Base-by-base conservation (phyloP, 1,284 basidiomycete genomes). In the Heterobasidion occidentale region DNA sequence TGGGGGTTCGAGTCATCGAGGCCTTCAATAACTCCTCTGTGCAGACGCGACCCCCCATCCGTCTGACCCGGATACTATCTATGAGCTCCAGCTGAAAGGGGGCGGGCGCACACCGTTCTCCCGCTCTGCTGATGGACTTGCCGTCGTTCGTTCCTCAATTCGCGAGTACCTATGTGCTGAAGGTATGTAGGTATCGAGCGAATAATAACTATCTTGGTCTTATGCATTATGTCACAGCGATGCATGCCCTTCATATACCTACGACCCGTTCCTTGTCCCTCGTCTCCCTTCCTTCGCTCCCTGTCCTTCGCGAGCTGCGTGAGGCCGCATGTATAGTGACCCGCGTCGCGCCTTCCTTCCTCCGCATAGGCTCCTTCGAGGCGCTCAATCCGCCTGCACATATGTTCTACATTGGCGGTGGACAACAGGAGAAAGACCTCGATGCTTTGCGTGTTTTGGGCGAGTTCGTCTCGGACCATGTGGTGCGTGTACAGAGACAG, bases 41-140 rank as follows among this genome's bases (percentile, higher is more conserved):
- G 55, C 57, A 91, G 90, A 92, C 56, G 86, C 89, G 54, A 92
- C 92, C 0, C 84, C 85, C 2, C 82, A 88, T 64, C 84, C 86
- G 1, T 67, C 73, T 5, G 70, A 81, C 55, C 75, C 80, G 1
- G 76, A 80, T 19, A 72, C 79, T 2, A 74, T 77, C 0, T 87
- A 86, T 61, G 94, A 98, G 67, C 77, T 99, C 4, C 96, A 98
- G 69, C 80, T 98, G 62, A 99, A 98, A 68, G 96, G 96, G 0
- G 85, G 88, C 1, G 96, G 96, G 0, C 80, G 96, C 9, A 99
- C 96, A 1, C 95, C 96, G 0, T 98, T 96, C 72, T 92, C 93
- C 1, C 81, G 96, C 49, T 76, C 74, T 47, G 96, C 94, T 1
- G 96, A 99, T 69, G 96, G 96, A 0, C 78, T 98, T 8, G 96